A percentile compares a stretch with the other conserved stretches of the same genome.
Evolutionary conservation across 345 rosid genomes (phyloP).

Genomic region (Leavenworthia alabamica): DNA sequence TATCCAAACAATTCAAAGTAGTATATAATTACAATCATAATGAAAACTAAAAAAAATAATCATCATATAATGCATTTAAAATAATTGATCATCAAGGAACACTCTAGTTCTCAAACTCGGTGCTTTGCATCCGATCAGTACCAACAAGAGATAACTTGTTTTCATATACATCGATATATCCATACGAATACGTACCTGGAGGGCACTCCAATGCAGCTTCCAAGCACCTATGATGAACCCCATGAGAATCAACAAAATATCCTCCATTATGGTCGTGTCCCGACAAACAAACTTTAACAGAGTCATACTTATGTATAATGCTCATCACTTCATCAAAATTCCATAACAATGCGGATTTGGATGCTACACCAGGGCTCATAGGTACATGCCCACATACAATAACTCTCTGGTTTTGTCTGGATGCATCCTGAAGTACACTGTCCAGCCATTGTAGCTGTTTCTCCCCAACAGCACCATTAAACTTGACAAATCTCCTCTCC

Average conservation of each 20-base stretch:
- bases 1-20: not conserved
- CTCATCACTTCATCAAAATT: constrained; percentile 77
- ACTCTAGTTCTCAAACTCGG: constrained; percentile 30
- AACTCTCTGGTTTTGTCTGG: constrained; percentile 55
- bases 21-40: not conserved
- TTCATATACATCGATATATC: constrained; percentile 65
- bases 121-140: constrained; percentile 50
- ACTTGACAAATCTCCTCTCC: constrained; percentile 80
- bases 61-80: constrained; percentile 1
- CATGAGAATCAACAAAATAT: constrained; percentile 63
- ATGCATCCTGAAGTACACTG: constrained; percentile 57
- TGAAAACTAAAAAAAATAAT: not conserved
- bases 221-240: constrained; percentile 72
- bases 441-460: constrained; percentile 75
- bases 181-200: constrained; percentile 75
- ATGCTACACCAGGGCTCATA: constrained; percentile 52
- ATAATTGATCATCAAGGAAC: not conserved
- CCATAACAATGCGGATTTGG: constrained; percentile 66
- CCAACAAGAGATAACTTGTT: constrained; percentile 61
- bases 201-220: constrained; percentile 94
- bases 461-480: constrained; percentile 83
- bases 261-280: constrained; percentile 90
- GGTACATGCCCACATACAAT: constrained; percentile 85
- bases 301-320: constrained; percentile 52
- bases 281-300: constrained; percentile 76